These are phyloP conservation scores for Russula virescens DNA, from an alignment of 768 basidiomycete genomes.

Conservation along the genomic window DNA sequence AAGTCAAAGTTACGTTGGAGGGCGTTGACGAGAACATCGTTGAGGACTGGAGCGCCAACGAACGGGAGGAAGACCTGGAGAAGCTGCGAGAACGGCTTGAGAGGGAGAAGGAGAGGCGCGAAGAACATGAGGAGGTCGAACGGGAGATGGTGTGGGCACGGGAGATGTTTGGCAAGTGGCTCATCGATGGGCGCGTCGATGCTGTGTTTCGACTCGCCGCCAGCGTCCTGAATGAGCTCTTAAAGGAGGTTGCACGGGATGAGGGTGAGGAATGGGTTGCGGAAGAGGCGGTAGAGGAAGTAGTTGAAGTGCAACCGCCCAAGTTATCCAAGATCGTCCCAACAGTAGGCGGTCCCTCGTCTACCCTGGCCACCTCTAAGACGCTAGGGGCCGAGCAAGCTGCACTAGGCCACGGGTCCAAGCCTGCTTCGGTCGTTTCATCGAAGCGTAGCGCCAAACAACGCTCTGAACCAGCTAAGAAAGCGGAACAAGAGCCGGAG, in stretches of 20 bases:
- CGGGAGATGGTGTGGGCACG: conserved; percentile 23
- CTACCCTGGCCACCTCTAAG: conserved; percentile 5
- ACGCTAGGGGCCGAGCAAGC: conserved; percentile 7
- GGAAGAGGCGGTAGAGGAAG: conserved; percentile 5
- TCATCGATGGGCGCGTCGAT: conserved; percentile 20
- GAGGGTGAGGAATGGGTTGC: conserved; percentile 21
- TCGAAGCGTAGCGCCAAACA: conserved; percentile 6
- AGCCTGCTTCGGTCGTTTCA: conserved; percentile 1
- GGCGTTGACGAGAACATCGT: conserved; percentile 5
- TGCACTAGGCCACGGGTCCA: neutral
- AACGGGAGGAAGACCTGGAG: conserved; percentile 21
- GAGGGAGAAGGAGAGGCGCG: conserved; percentile 13
- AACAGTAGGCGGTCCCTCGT: conserved; percentile 5
- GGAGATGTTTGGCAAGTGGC: conserved; percentile 22
- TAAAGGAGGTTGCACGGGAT: conserved; percentile 21
- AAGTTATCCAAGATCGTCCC: neutral
- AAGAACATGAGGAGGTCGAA: conserved; percentile 21
- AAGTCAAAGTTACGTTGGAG: conserved; percentile 15
- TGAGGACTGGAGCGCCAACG: conserved; percentile 17
- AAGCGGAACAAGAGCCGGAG: neutral
- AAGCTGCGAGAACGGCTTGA: conserved; percentile 19
- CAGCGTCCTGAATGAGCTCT: conserved; percentile 13
- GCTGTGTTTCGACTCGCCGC: conserved; percentile 23
- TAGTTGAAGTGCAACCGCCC: neutral
- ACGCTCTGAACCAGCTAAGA: neutral